Percentiles rank a stretch among this genome's conserved stretches.
Evolutionary conservation across 805 yeast genomes (phyloP).

Genomic region (Yarrowia sp.): DNA sequence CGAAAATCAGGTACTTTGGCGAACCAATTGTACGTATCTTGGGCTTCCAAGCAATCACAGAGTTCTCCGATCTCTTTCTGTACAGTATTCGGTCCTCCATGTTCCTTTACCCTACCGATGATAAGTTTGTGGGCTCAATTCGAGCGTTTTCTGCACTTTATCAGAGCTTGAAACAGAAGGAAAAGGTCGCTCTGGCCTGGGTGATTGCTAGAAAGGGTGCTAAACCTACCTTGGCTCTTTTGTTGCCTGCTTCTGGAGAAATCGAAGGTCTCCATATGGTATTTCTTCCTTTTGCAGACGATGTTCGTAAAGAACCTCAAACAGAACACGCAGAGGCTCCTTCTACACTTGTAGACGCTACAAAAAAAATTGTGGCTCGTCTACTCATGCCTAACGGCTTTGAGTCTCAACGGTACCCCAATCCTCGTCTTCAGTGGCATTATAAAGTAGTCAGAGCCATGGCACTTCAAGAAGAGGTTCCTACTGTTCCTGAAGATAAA

Average conservation of each 20-base stretch:
- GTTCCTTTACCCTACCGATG: constrained; percentile 68
- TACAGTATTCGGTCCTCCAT: constrained; percentile 55
- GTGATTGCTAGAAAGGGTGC: constrained; percentile 58
- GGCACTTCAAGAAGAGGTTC: constrained; percentile 58
- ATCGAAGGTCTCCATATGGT: constrained; percentile 76
- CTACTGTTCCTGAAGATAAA: constrained; percentile 33
- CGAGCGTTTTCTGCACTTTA: constrained; percentile 67
- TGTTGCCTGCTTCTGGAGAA: constrained; percentile 51
- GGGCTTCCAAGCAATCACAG: constrained; percentile 56
- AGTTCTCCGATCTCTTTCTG: constrained; percentile 43
- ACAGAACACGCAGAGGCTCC: constrained; percentile 31
- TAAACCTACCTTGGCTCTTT: constrained; percentile 55
- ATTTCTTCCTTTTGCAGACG: constrained; percentile 71
- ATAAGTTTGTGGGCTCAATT: constrained; percentile 58
- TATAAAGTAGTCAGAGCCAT: constrained; percentile 62
- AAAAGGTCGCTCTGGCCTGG: constrained; percentile 67
- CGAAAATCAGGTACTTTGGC: constrained; percentile 40
- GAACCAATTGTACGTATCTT: constrained; percentile 59
- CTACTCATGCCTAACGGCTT: constrained; percentile 51
- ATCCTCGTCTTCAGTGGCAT: constrained; percentile 35
- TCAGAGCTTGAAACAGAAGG: constrained; percentile 51
- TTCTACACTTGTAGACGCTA: constrained; percentile 33
- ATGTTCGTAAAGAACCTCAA: constrained; percentile 63
- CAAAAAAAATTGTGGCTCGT: constrained; percentile 41
- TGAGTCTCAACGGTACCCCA: constrained; percentile 50